Base-by-base conservation (phyloP, 2,329 filamentous ascomycete genomes). In the Fusarium tuaranense region DNA sequence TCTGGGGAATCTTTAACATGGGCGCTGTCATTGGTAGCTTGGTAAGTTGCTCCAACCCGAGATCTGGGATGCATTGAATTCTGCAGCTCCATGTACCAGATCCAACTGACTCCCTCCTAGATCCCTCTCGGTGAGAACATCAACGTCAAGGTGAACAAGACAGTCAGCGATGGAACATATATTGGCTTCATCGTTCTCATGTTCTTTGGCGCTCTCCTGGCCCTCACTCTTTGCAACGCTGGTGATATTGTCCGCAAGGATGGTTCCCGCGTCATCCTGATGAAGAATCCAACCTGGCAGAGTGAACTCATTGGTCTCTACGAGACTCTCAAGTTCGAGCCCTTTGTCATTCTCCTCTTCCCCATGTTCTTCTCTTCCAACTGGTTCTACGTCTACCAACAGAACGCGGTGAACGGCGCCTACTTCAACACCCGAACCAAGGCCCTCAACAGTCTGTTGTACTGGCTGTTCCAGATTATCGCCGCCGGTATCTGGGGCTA, bases 1-100 rank as follows among this genome's bases (percentile, higher is more conserved):
- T 98, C 85, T 98, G 95, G 95, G 92, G 95, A 81, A 97, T 98
- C 80, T 98, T 98, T 88, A 98, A 98, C 84, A 84, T 97, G 70
- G 95, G 95, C 75, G 95, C 92, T 79, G 95, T 98, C 70, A 94
- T 98, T 82, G 95, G 95, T 71, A 92, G 92, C 78, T 82, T 92
- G 80, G 84, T 87, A 82, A 74, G 84, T 79, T 85, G 80, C 75
- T 82, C 7, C 12, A 32, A 32, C 27, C 8, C 12, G 25, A 5
- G 16, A n/a, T 30, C 46, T 48, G 8, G 8, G 44, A 3, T 48
- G 14, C 44, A 51, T 51, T 30, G 16, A 18, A 30, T 30, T 7
- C 25, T n/a, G 25, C 20, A 14, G 5, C 46, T 51, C 25, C 16
- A 30, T 53, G 12, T 46, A 7, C 20, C 4, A 22, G 1, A 20